Evolutionary conservation across 257 asterid genomes (phyloP), one percentile per base, ranked within the genome.

Genomic region (Eustoma russellianum): DNA sequence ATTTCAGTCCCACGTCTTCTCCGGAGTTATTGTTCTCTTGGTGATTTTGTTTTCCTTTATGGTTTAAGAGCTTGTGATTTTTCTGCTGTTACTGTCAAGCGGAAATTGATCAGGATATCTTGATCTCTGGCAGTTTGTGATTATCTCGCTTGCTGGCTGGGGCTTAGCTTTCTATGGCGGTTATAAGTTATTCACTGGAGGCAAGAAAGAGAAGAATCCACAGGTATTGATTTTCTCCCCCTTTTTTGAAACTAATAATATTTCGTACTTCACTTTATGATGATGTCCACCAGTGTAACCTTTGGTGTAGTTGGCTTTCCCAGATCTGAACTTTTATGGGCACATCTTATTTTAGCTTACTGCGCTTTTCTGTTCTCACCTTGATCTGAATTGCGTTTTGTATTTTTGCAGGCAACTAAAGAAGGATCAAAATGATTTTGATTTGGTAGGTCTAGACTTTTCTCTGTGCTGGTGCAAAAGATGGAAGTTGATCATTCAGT

Each of bases 91-190:
- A 38, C 43, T 11, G 43, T 7, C 11, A 38, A 38, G 7, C 12
- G 9, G 9, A 11, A 28, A 19, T 61, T 69, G 45, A 68, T 52
- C 12, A 17, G 40, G 35, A 12, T 38, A 13, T 17, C 50, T 60
- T 44, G 34, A 17, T 61, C 35, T 63, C 50, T 35, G 68, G 71
- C 73, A 81, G 89, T 78, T 81, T 53, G 89, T 81, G 65, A 75
- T 78, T 13, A 66, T 68, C 35, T 78, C 91, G 57, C 74, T 79
- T 12, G 14, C 83, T 41, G 83, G 83, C 18, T 82, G 83, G 86
- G 83, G 78, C 12, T 54, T 82, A 60, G 61, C 55, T 59, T 16
- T 79, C 48, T 73, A 5, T 17, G 80, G 86, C 5, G 72, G 68
- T 13, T 74, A 76, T 68, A 79, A 82, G 48, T 56, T 69, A 41